Base-by-base conservation (phyloP, 768 basidiomycete genomes). In the Lactifluus hygrophoroides region DNA sequence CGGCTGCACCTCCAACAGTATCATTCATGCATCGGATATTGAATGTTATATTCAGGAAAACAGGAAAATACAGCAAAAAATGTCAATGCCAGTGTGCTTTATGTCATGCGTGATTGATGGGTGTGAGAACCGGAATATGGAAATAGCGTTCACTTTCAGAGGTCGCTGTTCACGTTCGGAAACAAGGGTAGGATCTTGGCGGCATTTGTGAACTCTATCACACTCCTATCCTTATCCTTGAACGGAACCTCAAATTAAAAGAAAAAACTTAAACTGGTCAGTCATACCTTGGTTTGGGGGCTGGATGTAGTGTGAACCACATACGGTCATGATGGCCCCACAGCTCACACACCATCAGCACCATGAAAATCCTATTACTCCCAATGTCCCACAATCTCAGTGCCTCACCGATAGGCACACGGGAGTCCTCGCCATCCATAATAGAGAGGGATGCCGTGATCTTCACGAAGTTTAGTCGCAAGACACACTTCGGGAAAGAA, bases 271-370 rank as follows among this genome's bases (percentile, higher is more conserved):
- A n/a, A n/a, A n/a, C n/a, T n/a, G n/a, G n/a, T n/a, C 49, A 51
- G 49, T 21, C 23, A n/a, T 38, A 10, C 35, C 34, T 35, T n/a
- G n/a, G n/a, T 9, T 2, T 13, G 34, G 19, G 21, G 5, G n/a
- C n/a, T n/a, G n/a, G n/a, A n/a, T n/a, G n/a, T n/a, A n/a, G n/a
- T n/a, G n/a, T n/a, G n/a, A n/a, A n/a, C n/a, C n/a, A n/a, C 75
- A 52, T n/a, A n/a, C n/a, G n/a, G n/a, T n/a, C 37, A 76, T 75
- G 75, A 48, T 76, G 75, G n/a, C 76, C 75, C 55, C 76, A 76
- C 51, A 71, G 69, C 56, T 72, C 74, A 48, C 75, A 75, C 45
- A 74, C 68, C 55, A 74, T 71, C 54, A 76, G 52, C 49, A 75
- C 75, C 5, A 68, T 66, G 37, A 67, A 66, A 42, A 70, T 67